Conservation (phyloP, 495 filamentous ascomycete species). For the Thozetella sp. region DNA sequence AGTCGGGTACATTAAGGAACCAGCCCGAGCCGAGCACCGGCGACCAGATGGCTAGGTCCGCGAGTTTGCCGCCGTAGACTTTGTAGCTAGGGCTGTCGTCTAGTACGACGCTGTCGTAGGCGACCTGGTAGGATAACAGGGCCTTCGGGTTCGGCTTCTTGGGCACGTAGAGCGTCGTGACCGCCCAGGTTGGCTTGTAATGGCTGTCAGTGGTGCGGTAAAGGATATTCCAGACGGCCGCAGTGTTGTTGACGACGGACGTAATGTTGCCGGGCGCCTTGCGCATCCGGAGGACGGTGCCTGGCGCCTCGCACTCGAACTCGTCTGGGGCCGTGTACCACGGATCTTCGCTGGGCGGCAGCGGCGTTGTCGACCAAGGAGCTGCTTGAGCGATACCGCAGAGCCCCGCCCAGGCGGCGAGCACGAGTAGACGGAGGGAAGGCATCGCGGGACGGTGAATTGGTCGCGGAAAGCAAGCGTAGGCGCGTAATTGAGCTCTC, state of each 20-base stretch:
- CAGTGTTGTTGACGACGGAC: constrained; percentile 15
- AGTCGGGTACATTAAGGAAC: constrained; percentile 45
- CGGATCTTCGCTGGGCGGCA: constrained; percentile 39
- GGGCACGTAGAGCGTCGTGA: constrained; percentile 47
- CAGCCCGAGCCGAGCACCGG: constrained; percentile 24
- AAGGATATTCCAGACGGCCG: constrained; percentile 43
- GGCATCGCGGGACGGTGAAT: neutral
- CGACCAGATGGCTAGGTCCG: neutral
- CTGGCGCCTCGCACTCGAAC: constrained; percentile 34
- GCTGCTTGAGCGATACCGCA: neutral
- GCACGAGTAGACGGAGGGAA: neutral
- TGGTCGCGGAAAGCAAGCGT: no score
- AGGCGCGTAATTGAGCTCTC: no score
- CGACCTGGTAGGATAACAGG: neutral
- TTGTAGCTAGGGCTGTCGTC: constrained; percentile 5
- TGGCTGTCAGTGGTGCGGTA: constrained; percentile 46
- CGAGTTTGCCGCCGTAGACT: neutral
- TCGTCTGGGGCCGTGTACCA: constrained; percentile 42
- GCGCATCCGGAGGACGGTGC: constrained; percentile 43
- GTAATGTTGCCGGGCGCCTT: constrained; percentile 38
- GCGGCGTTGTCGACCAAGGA: neutral
- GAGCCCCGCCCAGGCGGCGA: neutral
- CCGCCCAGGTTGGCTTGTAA: constrained; percentile 41
- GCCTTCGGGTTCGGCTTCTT: neutral
- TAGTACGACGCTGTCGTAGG: constrained; percentile 1